phyloP scores from a whole-genome alignment of 1,284 basidiomycete species.

The Apiotrichum brassicae region DNA sequence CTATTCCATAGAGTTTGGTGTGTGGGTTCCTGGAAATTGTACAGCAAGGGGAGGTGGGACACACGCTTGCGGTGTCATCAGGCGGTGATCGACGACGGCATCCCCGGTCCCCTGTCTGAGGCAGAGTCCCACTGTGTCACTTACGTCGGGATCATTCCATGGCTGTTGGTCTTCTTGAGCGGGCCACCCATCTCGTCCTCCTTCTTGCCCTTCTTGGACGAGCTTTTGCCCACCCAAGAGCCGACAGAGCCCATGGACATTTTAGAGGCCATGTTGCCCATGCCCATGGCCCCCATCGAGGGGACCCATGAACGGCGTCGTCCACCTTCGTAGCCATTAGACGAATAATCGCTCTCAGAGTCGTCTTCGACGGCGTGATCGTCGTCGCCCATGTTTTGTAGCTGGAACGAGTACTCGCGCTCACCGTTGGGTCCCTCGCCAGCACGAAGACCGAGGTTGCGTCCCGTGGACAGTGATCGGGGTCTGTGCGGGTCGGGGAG shows the following conservation, averaged over 20 bases:
- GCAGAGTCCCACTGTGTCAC: conserved; percentile 11
- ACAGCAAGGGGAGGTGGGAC: not conserved
- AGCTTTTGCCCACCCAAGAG: conserved; percentile 32
- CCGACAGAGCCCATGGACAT: conserved; percentile 18
- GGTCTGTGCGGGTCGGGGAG: conserved; percentile 42
- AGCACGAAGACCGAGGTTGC: conserved; percentile 25
- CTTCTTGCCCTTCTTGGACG: conserved; percentile 34
- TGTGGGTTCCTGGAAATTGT: not conserved
- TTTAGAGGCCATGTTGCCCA: not conserved
- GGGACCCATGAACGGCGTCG: conserved; percentile 16
- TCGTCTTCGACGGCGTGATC: conserved; percentile 31
- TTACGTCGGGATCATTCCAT: conserved; percentile 39
- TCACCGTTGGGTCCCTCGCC: conserved; percentile 14
- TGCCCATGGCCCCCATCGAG: conserved; percentile 23
- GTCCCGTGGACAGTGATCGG: conserved; percentile 39
- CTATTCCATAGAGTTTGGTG: not conserved
- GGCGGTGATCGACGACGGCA: too few relatives aligned
- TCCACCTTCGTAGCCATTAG: conserved; percentile 27
- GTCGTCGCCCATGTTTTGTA: conserved; percentile 18
- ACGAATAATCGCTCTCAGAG: conserved; percentile 14
- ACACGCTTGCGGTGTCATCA: not conserved
- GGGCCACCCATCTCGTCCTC: conserved; percentile 30
- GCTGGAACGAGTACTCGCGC: conserved; percentile 14
- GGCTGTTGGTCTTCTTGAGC: conserved; percentile 39
- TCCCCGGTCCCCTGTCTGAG: too few relatives aligned